Conservation (phyloP, 208 protist genomes). For the Herpetomonas samuelpessoai region DNA sequence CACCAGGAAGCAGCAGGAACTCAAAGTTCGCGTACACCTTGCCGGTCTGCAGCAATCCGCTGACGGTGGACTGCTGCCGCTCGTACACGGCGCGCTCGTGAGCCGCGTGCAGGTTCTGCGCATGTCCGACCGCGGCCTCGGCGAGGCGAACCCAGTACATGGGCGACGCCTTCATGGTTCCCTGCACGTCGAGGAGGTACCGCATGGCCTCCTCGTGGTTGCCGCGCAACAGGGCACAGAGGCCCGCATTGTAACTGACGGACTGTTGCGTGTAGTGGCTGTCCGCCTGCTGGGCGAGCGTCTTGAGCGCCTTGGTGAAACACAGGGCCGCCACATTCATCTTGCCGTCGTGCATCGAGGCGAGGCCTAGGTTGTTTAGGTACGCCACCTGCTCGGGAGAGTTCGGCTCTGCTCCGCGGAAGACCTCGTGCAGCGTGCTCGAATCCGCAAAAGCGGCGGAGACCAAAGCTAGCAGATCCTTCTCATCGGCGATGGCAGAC, state of each 20-base stretch:
- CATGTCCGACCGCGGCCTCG: constrained; percentile 66
- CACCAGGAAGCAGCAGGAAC: constrained; percentile 73
- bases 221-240: constrained; percentile 78
- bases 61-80: constrained; percentile 63
- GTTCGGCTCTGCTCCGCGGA: constrained; percentile 37
- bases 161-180: constrained; percentile 67
- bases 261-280: constrained; percentile 31
- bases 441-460: constrained; percentile 68
- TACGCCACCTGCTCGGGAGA: constrained; percentile 56
- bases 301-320: constrained; percentile 78
- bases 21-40: constrained; percentile 80
- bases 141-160: constrained; percentile 84
- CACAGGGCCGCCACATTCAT: constrained; percentile 75
- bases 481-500: constrained; percentile 32
- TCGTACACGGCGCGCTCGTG: constrained; percentile 62
- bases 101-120: constrained; percentile 35
- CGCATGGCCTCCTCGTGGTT: constrained; percentile 73
- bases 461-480: constrained; percentile 50
- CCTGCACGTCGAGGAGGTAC: constrained; percentile 70
- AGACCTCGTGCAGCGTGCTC: constrained; percentile 68
- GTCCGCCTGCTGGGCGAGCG: constrained; percentile 23
- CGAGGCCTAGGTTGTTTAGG: constrained; percentile 87
- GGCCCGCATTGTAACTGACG: constrained; percentile 80
- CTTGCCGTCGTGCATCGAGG: constrained; percentile 75
- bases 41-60: constrained; percentile 55